A percentile compares a stretch with the other conserved stretches of the same genome.
Conservation (phyloP, 1,284 basidiomycete species). For the Heterobasidion parviporum region DNA sequence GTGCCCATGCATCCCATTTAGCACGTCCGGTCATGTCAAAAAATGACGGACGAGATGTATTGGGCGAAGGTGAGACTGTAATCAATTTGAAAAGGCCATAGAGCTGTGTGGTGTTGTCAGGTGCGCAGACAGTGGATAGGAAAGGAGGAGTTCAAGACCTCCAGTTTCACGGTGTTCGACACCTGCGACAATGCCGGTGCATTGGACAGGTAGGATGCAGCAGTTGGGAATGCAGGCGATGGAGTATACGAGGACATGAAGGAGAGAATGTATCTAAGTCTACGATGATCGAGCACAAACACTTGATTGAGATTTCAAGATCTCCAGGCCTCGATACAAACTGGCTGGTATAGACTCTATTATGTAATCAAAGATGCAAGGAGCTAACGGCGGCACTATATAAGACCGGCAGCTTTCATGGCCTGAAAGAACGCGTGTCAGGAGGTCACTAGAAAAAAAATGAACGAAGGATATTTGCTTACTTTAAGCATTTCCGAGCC, state of each 20-base stretch:
- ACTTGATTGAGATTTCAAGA: too few relatives aligned
- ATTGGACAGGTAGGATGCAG: constrained; percentile 57
- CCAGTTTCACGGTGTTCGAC: constrained; percentile 57
- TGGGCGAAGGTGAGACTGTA: constrained; percentile 49
- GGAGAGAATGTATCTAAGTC: too few relatives aligned
- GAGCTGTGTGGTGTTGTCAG: constrained; percentile 45
- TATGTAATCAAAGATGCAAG: background rate
- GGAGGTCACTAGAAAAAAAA: background rate
- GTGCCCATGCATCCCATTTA: constrained; percentile 84
- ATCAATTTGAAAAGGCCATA: constrained; percentile 83
- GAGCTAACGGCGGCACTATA: constrained; percentile 10
- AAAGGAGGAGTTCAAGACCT: constrained; percentile 41
- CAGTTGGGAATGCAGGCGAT: constrained; percentile 48
- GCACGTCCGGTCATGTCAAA: constrained; percentile 77
- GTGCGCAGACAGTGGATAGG: constrained; percentile 12
- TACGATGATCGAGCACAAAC: too few relatives aligned
- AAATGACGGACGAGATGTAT: constrained; percentile 61
- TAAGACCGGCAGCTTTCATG: constrained; percentile 80
- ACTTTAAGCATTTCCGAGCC: constrained; percentile 84
- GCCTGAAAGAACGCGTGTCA: constrained; percentile 36
- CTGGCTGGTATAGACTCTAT: background rate
- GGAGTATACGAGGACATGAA: constrained; percentile 24
- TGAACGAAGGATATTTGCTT: constrained; percentile 12
- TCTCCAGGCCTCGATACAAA: background rate
- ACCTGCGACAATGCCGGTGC: constrained; percentile 43